Percentiles rank a stretch among this genome's conserved stretches.
These are phyloP conservation scores for Rhodamnia argentea DNA, from an alignment of 345 rosid species.

Conservation along the genomic window DNA sequence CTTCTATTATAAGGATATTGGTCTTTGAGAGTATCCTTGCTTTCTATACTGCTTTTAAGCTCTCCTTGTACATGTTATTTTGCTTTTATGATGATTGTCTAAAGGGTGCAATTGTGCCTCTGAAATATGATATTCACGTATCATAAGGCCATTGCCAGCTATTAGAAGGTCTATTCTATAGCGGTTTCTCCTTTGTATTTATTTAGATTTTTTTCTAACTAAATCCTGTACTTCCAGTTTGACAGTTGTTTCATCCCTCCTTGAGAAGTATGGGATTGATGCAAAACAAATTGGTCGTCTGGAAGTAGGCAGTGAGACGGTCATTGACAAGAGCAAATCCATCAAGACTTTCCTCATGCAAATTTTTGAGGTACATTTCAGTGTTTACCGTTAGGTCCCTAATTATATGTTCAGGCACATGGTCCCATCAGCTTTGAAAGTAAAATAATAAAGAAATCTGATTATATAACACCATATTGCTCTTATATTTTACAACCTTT, in stretches of 20 bases:
- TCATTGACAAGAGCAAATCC: slow-evolving; percentile 98
- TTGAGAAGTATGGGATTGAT: slow-evolving; percentile 82
- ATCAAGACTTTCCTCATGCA: slow-evolving; percentile 98
- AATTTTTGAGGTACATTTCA: slow-evolving; percentile 72
- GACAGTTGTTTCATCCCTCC: slow-evolving; percentile 81
- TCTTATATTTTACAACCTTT: not conserved
- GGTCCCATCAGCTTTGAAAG: not conserved
- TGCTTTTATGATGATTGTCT: not conserved
- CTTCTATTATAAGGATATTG: not conserved
- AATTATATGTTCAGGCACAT: not conserved
- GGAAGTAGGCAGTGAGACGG: slow-evolving; percentile 99
- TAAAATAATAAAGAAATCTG: not conserved
- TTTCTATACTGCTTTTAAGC: not conserved
- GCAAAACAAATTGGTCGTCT: slow-evolving; percentile 93
- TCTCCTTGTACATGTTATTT: not conserved
- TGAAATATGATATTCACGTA: not conserved
- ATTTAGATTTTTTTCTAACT: not conserved
- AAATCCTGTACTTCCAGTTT: slow-evolving; percentile 36
- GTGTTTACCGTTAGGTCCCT: not conserved
- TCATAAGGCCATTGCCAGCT: not conserved
- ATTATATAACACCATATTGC: not conserved
- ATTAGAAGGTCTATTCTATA: not conserved
- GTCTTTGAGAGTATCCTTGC: not conserved
- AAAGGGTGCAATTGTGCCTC: not conserved
- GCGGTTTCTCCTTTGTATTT: not conserved